Conservation (phyloP, 164 flowering plant genomes). For the Akebia trifoliata region DNA sequence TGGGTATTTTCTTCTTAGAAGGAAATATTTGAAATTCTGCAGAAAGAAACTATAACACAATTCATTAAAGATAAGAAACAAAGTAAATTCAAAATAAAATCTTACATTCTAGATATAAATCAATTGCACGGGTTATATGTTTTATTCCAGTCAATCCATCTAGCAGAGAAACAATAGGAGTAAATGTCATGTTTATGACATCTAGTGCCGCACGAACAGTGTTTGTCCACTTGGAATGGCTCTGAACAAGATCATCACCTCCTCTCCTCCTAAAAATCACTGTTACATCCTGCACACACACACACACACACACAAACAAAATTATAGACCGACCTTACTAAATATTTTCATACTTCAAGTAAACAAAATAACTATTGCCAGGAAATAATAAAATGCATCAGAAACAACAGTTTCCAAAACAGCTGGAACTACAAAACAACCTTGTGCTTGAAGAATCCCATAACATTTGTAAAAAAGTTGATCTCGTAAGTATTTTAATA, state of each 20-base stretch:
- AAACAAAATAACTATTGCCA: neutral
- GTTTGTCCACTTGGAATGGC: slow-evolving; percentile 65
- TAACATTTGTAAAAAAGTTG: too few relatives aligned
- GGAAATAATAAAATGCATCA: too few relatives aligned
- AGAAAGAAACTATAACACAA: neutral
- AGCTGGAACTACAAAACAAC: too few relatives aligned
- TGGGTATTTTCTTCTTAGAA: neutral
- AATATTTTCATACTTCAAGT: neutral
- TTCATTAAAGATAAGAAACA: neutral
- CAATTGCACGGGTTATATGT: slow-evolving; percentile 82
- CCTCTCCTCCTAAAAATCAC: slow-evolving; percentile 94
- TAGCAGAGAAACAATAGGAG: slow-evolving; percentile 76
- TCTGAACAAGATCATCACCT: slow-evolving; percentile 92
- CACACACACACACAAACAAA: too few relatives aligned
- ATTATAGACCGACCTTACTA: too few relatives aligned
- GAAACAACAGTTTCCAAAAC: too few relatives aligned
- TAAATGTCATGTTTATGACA: slow-evolving; percentile 81
- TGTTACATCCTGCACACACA: slow-evolving; percentile 91
- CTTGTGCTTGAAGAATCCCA: too few relatives aligned
- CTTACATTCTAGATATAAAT: slow-evolving; percentile 86
- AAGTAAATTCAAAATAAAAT: slow-evolving; percentile 6
- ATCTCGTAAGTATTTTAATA: too few relatives aligned
- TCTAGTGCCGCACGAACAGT: slow-evolving; percentile 73
- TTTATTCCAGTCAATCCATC: slow-evolving; percentile 71
- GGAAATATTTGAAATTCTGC: neutral